Conservation (phyloP, 495 filamentous ascomycete genomes). For the Hypoxylon rickii region DNA sequence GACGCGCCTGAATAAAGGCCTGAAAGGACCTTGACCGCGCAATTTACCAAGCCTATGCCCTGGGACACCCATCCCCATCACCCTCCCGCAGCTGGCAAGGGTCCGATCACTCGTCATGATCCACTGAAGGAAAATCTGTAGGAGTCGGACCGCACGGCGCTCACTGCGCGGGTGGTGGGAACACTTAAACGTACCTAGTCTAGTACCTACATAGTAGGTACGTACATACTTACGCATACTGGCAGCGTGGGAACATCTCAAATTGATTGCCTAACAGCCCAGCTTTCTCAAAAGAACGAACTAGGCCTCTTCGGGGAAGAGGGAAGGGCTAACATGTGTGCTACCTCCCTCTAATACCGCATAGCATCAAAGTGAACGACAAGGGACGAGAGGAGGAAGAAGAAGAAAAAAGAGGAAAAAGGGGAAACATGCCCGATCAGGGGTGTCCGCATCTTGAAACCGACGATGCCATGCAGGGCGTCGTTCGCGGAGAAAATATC, state of each 20-base stretch:
- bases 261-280: constrained; percentile 27
- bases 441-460: constrained; percentile 33
- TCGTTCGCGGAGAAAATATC: constrained; percentile 20
- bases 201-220: not conserved
- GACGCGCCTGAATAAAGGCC: too few species aligned
- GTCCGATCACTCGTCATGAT: constrained; percentile 11
- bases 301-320: constrained; percentile 17
- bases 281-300: too few species aligned
- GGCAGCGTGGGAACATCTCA: constrained; percentile 9
- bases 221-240: not conserved
- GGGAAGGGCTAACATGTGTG: too few species aligned
- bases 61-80: constrained; percentile 5
- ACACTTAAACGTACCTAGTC: not conserved
- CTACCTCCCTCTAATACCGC: too few species aligned
- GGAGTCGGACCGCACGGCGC: constrained; percentile 8
- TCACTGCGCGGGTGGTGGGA: not conserved
- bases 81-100: constrained; percentile 16
- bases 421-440: constrained; percentile 29
- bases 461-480: constrained; percentile 32
- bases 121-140: constrained; percentile 24
- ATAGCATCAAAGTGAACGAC: too few species aligned
- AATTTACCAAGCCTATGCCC: constrained; percentile 28
- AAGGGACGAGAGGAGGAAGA: too few species aligned
- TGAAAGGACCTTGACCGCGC: constrained; percentile 16
- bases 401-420: constrained; percentile 6